These are phyloP conservation scores for Cercospora zeae-maydis DNA, from an alignment of 2,329 filamentous ascomycete species.

Conservation along the genomic window DNA sequence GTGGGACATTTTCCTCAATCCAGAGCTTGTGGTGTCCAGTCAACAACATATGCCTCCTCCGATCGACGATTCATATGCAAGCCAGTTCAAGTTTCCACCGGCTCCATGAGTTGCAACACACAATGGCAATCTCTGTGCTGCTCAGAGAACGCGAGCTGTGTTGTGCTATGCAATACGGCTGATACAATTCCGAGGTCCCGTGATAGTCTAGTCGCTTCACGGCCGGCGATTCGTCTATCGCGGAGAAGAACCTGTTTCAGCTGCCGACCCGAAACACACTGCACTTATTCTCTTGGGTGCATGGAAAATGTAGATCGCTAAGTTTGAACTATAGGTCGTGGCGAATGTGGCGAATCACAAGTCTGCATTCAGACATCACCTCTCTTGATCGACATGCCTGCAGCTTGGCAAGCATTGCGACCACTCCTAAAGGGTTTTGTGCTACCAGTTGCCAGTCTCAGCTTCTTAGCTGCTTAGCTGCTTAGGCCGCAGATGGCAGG, in stretches of 20 bases:
- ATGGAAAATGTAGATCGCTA: slow-evolving; percentile 19
- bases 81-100: slow-evolving; percentile 20
- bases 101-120: neutral
- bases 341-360: slow-evolving; percentile 17
- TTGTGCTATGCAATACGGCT: neutral
- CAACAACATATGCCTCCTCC: slow-evolving; percentile 25
- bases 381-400: slow-evolving; percentile 20
- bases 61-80: slow-evolving; percentile 20
- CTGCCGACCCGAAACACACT: slow-evolving; percentile 10
- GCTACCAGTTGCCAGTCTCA: no score
- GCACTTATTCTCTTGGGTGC: slow-evolving; percentile 13
- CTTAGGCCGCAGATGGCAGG: slow-evolving; percentile 9
- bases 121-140: neutral
- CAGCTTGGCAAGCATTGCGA: slow-evolving; percentile 17
- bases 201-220: neutral
- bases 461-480: slow-evolving; percentile 10
- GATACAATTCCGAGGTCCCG: neutral
- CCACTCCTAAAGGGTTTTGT: neutral
- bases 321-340: slow-evolving; percentile 11
- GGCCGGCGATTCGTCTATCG: neutral
- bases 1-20: slow-evolving; percentile 37
- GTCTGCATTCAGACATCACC: neutral
- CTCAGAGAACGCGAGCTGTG: neutral
- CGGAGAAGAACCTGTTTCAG: slow-evolving; percentile 17
- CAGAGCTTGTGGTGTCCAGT: slow-evolving; percentile 32